Conservation (phyloP, 2,329 filamentous ascomycete species). For the Ophiocordyceps unilateralis region DNA sequence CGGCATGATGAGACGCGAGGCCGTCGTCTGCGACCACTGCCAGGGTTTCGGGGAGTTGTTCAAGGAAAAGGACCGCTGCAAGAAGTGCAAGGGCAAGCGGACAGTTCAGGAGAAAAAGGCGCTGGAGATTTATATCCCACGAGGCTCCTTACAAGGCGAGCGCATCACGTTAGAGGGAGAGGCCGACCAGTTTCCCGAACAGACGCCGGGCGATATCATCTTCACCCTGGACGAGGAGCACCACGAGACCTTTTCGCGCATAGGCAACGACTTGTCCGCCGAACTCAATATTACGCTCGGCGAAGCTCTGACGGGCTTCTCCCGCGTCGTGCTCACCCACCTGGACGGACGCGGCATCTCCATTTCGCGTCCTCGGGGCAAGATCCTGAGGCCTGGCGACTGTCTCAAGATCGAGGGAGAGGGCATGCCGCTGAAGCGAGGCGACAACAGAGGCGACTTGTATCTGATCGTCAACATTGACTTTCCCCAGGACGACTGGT, state of each 20-base stretch:
- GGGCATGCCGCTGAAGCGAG: conserved; percentile 86
- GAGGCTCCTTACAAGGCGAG: conserved; percentile 73
- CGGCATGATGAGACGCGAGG: conserved; percentile 67
- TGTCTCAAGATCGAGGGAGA: conserved; percentile 74
- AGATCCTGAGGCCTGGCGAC: conserved; percentile 68
- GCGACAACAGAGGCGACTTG: conserved; percentile 69
- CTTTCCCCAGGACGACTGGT: conserved; percentile 80
- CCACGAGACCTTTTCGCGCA: conserved; percentile 67
- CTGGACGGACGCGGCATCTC: conserved; percentile 84
- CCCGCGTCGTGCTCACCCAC: conserved; percentile 76
- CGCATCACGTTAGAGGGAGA: conserved; percentile 82
- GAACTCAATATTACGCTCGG: conserved; percentile 65
- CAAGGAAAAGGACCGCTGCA: conserved; percentile 95
- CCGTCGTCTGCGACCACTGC: conserved; percentile 67
- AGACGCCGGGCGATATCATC: conserved; percentile 81
- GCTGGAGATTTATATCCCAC: conserved; percentile 88
- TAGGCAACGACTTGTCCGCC: conserved; percentile 70
- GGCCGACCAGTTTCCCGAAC: conserved; percentile 79
- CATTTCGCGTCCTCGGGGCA: conserved; percentile 62
- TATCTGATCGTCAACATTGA: conserved; percentile 74
- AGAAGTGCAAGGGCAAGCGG: conserved; percentile 92
- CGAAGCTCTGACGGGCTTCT: conserved; percentile 79
- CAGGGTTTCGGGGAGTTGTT: conserved; percentile 70
- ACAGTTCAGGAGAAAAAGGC: conserved; percentile 82
- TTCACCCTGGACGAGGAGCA: conserved; percentile 72